These are phyloP conservation scores for Arachnopeziza araneosa DNA, from an alignment of 2,329 filamentous ascomycete genomes.

Conservation along the genomic window DNA sequence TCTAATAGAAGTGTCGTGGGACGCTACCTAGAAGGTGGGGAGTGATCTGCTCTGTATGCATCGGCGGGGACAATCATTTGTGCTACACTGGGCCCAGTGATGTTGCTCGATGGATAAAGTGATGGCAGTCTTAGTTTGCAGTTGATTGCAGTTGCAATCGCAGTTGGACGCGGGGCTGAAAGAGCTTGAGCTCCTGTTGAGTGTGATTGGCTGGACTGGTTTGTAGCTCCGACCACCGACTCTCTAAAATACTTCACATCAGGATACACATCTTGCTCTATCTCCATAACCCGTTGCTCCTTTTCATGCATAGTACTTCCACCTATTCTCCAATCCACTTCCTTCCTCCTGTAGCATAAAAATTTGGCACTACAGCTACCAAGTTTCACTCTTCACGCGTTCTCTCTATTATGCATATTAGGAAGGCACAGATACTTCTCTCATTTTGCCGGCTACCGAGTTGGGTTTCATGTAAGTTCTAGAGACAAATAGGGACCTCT, in stretches of 20 bases:
- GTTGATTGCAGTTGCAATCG: not conserved
- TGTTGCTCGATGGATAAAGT: not conserved
- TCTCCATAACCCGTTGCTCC: too few species aligned
- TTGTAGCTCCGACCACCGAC: conserved; percentile 1
- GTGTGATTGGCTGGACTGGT: not conserved
- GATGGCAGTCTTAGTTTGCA: too few species aligned
- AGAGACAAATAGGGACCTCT: too few species aligned
- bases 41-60: conserved; percentile 6
- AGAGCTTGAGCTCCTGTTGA: not conserved
- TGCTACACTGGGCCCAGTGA: not conserved
- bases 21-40: conserved; percentile 2
- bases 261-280: too few species aligned
- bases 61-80: conserved; percentile 3
- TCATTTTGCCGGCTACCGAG: not conserved
- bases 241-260: not conserved
- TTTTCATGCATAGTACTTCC: too few species aligned
- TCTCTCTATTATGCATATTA: not conserved
- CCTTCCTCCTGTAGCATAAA: not conserved
- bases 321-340: not conserved
- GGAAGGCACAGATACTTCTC: not conserved
- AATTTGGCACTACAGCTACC: not conserved
- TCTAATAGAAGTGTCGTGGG: not conserved
- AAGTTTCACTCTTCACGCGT: not conserved
- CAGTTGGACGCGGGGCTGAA: not conserved
- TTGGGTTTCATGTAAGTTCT: too few species aligned